phyloP scores from a whole-genome alignment of 2,329 filamentous ascomycete genomes.

The Cladorrhinum sp. region DNA sequence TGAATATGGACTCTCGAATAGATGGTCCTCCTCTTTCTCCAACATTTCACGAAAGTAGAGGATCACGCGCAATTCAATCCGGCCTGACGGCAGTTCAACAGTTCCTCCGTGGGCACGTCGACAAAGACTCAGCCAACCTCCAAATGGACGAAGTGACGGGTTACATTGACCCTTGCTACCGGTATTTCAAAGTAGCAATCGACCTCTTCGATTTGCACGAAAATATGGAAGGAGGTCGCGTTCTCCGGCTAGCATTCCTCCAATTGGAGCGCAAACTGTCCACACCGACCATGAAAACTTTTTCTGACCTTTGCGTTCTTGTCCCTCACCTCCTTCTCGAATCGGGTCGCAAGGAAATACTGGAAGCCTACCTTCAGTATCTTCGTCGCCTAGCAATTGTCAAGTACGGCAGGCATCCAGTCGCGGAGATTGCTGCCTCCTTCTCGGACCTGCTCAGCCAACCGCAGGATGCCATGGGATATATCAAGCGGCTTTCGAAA shows the following conservation, averaged over 20 bases:
- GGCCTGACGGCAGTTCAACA: constrained; percentile 25
- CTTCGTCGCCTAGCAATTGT: constrained; percentile 18
- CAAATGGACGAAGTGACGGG: constrained; percentile 22
- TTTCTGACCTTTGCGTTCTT: constrained; percentile 27
- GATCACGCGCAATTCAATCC: constrained; percentile 20
- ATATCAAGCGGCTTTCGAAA: constrained; percentile 24
- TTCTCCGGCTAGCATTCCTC: constrained; percentile 27
- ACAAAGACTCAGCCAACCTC: constrained; percentile 19
- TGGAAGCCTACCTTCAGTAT: constrained; percentile 25
- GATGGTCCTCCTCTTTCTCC: background rate
- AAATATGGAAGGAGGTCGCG: constrained; percentile 21
- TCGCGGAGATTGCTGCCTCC: constrained; percentile 22
- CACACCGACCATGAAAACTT: constrained; percentile 24
- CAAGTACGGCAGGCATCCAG: constrained; percentile 26
- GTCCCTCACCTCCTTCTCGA: constrained; percentile 27
- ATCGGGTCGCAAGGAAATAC: constrained; percentile 22
- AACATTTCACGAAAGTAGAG: constrained; percentile 16
- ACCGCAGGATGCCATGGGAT: constrained; percentile 25
- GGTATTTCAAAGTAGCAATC: constrained; percentile 28
- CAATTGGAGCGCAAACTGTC: constrained; percentile 25
- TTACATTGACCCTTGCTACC: constrained; percentile 26
- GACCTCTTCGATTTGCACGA: constrained; percentile 27
- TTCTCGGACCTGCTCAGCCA: constrained; percentile 20
- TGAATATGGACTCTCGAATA: constrained; percentile 6
- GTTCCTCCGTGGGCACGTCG: constrained; percentile 24